phyloP scores from a whole-genome alignment of 2,329 filamentous ascomycete species.

The Cryphonectria carpinicola region DNA sequence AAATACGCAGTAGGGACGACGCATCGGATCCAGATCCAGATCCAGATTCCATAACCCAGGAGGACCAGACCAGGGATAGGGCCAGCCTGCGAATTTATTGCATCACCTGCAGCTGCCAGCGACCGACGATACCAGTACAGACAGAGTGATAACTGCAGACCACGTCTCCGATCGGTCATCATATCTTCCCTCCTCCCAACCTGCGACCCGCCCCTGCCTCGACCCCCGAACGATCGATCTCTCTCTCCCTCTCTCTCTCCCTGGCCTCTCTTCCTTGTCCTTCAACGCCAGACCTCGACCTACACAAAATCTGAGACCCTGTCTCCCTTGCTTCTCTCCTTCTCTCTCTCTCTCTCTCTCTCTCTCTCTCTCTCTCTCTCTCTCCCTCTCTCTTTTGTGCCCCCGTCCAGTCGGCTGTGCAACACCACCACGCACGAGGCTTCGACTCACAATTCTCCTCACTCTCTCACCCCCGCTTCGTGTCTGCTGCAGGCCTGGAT shows the following conservation, averaged over 20 bases:
- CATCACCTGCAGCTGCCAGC: background rate
- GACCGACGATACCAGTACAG: background rate
- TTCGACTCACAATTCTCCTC: background rate
- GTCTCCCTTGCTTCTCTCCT: background rate
- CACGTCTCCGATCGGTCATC: background rate
- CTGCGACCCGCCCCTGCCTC: slow-evolving; percentile 6
- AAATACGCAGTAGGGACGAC: background rate
- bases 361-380: background rate
- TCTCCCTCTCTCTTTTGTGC: too few relatives aligned
- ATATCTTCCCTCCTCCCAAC: background rate
- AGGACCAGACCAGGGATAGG: background rate
- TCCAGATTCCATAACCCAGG: slow-evolving; percentile 3
- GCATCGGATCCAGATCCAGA: background rate
- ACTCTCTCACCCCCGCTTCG: background rate
- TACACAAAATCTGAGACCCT: background rate
- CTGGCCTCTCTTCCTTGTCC: background rate
- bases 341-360: background rate
- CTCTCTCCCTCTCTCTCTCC: background rate
- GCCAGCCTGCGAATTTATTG: background rate
- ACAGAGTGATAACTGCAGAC: background rate
- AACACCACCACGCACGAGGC: background rate
- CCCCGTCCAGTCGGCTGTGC: background rate
- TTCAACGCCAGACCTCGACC: background rate
- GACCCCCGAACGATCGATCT: background rate
- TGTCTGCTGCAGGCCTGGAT: background rate